Percentiles rank a stretch among this genome's conserved stretches.
These are phyloP conservation scores for Colletotrichum salicis DNA, from an alignment of 2,329 filamentous ascomycete genomes.

Conservation along the genomic window DNA sequence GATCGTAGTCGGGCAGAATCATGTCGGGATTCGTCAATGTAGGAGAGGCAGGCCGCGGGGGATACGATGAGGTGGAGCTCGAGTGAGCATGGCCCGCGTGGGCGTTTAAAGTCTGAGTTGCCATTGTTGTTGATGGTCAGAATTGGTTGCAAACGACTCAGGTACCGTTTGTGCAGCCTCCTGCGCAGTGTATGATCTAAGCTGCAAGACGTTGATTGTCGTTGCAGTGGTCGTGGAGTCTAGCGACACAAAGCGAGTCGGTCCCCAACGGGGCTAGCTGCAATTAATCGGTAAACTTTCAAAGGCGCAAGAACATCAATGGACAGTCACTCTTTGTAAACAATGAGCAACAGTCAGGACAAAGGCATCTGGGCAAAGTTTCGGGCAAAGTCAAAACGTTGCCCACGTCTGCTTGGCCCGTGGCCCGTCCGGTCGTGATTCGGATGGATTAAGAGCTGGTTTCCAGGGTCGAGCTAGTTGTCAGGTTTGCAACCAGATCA, in stretches of 20 bases:
- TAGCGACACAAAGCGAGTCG: constrained; percentile 20
- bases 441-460: constrained; percentile 18
- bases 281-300: constrained; percentile 16
- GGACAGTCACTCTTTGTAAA: constrained; percentile 15
- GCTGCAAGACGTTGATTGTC: constrained; percentile 27
- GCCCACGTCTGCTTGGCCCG: background rate
- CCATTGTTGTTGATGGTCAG: constrained; percentile 41
- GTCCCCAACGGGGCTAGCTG: constrained; percentile 7
- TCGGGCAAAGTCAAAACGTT: constrained; percentile 17
- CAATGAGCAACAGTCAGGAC: constrained; percentile 15
- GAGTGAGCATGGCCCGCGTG: constrained; percentile 35
- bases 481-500: constrained; percentile 13
- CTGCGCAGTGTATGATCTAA: constrained; percentile 7
- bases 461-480: constrained; percentile 1
- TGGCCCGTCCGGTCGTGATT: constrained; percentile 17
- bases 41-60: constrained; percentile 75
- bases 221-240: constrained; percentile 28
- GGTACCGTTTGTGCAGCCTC: constrained; percentile 1
- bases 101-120: constrained; percentile 42
- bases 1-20: constrained; percentile 83
- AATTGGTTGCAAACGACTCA: constrained; percentile 16
- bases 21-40: constrained; percentile 94
- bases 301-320: constrained; percentile 7
- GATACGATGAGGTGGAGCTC: constrained; percentile 49
- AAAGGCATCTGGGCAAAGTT: constrained; percentile 27